Percentiles rank a stretch among this genome's conserved stretches.
Conservation (phyloP, 148 eudicot species). For the Arbutus unedo region DNA sequence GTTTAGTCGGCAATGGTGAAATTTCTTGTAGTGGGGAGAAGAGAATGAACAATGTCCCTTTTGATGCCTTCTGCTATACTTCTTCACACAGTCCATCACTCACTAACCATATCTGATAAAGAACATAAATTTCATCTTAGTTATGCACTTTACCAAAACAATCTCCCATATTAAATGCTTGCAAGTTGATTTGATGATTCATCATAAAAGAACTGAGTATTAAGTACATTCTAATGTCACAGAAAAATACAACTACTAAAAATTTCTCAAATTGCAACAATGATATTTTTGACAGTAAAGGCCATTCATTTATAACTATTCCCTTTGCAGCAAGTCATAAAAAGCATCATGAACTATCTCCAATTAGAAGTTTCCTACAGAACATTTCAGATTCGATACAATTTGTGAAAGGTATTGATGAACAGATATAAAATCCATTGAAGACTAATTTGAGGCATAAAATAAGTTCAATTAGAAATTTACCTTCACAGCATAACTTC, state of each 20-base stretch:
- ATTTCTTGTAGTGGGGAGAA: too few species aligned
- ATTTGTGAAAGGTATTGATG: not conserved
- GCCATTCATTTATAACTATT: not conserved
- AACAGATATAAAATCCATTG: not conserved
- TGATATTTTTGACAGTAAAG: not conserved
- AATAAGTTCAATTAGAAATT: not conserved
- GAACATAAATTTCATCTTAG: not conserved
- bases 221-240: not conserved
- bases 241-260: not conserved
- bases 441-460: not conserved
- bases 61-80: slow-evolving; percentile 40
- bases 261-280: not conserved
- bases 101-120: slow-evolving; percentile 41
- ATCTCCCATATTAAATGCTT: not conserved
- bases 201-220: not conserved
- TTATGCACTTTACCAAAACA: not conserved
- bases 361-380: not conserved
- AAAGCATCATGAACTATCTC: not conserved
- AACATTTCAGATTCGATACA: not conserved
- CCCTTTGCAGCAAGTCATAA: not conserved
- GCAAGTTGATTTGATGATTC: not conserved
- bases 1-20: too few species aligned
- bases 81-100: slow-evolving; percentile 38
- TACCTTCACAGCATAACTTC: slow-evolving; percentile 29
- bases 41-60: slow-evolving; percentile 51